Evolutionary conservation across 2,329 filamentous ascomycete genomes (phyloP).

Genomic region (Orbilia quercus): DNA sequence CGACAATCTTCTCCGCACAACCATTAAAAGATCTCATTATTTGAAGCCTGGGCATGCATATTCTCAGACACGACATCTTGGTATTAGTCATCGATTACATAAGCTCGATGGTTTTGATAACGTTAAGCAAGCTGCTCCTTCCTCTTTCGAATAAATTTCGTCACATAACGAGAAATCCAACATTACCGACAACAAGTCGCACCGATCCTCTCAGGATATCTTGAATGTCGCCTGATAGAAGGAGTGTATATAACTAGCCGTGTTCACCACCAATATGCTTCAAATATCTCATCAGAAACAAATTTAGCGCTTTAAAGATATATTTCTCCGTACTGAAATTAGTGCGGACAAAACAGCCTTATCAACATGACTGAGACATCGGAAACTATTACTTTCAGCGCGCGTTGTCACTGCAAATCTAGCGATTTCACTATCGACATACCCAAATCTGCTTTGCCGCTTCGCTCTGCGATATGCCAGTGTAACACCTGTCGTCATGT

Average conservation of each 20-base stretch:
- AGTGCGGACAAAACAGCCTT: too few species aligned
- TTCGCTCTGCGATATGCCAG: slow-evolving; percentile 39
- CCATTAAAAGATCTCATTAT: too few species aligned
- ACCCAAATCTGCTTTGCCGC: slow-evolving; percentile 35
- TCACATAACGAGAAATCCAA: not conserved
- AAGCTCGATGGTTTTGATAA: slow-evolving; percentile 2
- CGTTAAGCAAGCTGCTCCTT: slow-evolving; percentile 8
- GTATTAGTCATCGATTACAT: slow-evolving; percentile 6
- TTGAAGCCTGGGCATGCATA: not conserved
- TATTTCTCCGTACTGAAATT: too few species aligned
- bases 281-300: too few species aligned
- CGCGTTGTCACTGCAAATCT: slow-evolving; percentile 47
- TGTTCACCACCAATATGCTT: too few species aligned
- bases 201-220: too few species aligned
- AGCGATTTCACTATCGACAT: slow-evolving; percentile 29
- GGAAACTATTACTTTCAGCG: slow-evolving; percentile 27
- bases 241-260: too few species aligned
- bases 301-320: too few species aligned
- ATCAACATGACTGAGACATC: slow-evolving; percentile 18
- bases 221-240: too few species aligned
- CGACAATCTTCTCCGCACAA: too few species aligned
- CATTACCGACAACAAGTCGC: too few species aligned
- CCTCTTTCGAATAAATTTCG: slow-evolving; percentile 3
- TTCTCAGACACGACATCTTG: not conserved
- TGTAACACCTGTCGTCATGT: slow-evolving; percentile 41